Evolutionary conservation across 768 basidiomycete genomes (phyloP), one percentile per base, ranked within the genome.

Genomic region (Leccinum incarnatum): DNA sequence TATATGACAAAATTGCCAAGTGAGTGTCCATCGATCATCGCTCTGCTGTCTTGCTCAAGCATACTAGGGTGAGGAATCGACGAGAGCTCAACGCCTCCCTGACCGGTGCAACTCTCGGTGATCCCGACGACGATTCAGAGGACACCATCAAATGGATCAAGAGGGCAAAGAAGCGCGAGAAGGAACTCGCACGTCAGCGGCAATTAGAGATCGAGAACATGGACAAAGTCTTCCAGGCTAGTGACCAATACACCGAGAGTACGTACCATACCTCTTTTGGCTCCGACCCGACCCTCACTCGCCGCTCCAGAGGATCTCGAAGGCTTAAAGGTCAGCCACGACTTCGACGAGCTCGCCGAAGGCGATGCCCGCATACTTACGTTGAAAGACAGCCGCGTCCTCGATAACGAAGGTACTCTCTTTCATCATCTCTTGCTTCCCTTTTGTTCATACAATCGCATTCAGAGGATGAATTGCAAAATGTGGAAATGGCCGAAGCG

Each of bases 351-450:
- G 65, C 81, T 99, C 75, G 91, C 88, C 60, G 95, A 96, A 75
- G 97, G 97, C 65, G 90, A 97, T 75, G 94, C 93, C 65, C 87
- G 88, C 65, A 93, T 99, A 79, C 87, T 99, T 67, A 99, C 97
- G 3, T 79, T 99, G 72, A 98, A 97, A 84, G 97, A 99, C 70
- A 90, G 88, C 69, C 89, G 32, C 32, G 5, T 52, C 51, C 51
- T 36, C 5, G 32, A 52, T 23, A 52, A 52, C 32, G 32, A 98
- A 82, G 95, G 95, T 91, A 65, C 56, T 19, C 1, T 34, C 21
- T 23, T 7, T n/a, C 36, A 2, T 15, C 25, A 9, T 3, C 47
- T 19, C 5, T 23, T 19, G 3, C 1, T 46, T 52, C n/a, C 25
- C 21, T 56, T 49, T 42, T 36, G 11, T 34, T 52, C 32, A 52